Evolutionary conservation across 2,329 filamentous ascomycete genomes (phyloP).

Genomic region (Onygenales sp.): DNA sequence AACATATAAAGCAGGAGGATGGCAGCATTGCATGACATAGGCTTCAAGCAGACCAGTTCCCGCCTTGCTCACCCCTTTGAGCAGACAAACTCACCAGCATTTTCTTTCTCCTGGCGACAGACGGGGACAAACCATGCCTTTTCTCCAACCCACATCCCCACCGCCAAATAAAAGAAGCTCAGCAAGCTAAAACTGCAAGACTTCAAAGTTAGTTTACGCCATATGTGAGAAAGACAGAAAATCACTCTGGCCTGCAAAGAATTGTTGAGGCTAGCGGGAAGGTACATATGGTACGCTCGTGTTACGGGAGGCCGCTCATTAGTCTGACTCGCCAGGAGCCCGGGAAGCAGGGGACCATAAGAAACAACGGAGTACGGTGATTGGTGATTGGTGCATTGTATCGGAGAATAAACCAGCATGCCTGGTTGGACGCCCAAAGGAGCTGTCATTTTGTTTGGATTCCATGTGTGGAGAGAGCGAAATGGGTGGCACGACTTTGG

Average conservation of each 20-base stretch:
- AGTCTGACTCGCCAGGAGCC: background rate
- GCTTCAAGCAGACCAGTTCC: background rate
- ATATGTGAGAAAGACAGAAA: background rate
- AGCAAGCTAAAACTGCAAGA: background rate
- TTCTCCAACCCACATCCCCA: background rate
- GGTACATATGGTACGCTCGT: slow-evolving; percentile 1
- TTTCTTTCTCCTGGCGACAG: background rate
- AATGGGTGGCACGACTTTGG: background rate
- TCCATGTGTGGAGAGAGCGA: background rate
- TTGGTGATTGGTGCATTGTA: background rate
- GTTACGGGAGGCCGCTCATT: slow-evolving; percentile 2
- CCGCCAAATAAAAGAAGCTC: background rate
- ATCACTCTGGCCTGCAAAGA: background rate
- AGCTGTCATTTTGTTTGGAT: slow-evolving; percentile 3
- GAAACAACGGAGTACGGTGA: background rate
- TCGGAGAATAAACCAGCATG: slow-evolving; percentile 1
- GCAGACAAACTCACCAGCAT: background rate
- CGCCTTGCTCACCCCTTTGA: background rate
- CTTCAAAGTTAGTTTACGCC: background rate
- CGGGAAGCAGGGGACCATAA: background rate
- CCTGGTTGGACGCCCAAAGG: background rate
- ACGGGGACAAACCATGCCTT: background rate
- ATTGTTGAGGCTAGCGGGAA: slow-evolving; percentile 1
- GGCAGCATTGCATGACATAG: background rate
- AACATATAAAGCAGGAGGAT: background rate